Evolutionary conservation across 2,329 filamentous ascomycete species (phyloP).

Genomic region (Geosmithia morbida): DNA sequence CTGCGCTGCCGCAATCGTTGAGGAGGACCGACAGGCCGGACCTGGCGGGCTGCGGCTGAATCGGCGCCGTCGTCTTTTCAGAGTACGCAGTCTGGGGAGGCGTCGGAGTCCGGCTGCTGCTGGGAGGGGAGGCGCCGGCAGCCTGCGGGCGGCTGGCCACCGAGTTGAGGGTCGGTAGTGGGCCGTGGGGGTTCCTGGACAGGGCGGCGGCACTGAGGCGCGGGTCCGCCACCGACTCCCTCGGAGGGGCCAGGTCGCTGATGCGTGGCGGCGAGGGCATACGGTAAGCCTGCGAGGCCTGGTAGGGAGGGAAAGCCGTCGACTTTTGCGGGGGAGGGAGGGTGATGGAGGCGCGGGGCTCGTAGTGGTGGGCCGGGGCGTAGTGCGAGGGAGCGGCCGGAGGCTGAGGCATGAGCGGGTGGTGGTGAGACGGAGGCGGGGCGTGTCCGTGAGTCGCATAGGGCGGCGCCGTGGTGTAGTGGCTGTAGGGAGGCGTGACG

Average conservation of each 20-base stretch:
- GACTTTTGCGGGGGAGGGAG: slow-evolving; percentile 22
- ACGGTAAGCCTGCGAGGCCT: slow-evolving; percentile 16
- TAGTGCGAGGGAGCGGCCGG: slow-evolving; percentile 14
- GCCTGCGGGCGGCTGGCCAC: slow-evolving; percentile 13
- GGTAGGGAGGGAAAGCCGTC: slow-evolving; percentile 13
- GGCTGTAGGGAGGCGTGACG: slow-evolving; percentile 36
- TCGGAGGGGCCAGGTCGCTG: slow-evolving; percentile 21
- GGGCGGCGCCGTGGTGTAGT: slow-evolving; percentile 23
- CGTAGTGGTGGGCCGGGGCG: slow-evolving; percentile 8
- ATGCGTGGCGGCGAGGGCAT: slow-evolving; percentile 17
- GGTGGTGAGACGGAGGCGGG: slow-evolving; percentile 5
- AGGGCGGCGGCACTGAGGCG: slow-evolving; percentile 14
- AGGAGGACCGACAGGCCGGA: slow-evolving; percentile 33
- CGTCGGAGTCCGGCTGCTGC: slow-evolving; percentile 30
- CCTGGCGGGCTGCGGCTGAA: slow-evolving; percentile 13
- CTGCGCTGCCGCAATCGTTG: slow-evolving; percentile 25
- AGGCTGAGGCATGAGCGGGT: slow-evolving; percentile 9
- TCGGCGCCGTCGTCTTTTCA: slow-evolving; percentile 10
- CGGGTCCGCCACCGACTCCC: slow-evolving; percentile 23
- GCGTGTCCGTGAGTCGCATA: slow-evolving; percentile 11
- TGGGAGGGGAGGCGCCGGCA: slow-evolving; percentile 21
- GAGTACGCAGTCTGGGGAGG: slow-evolving; percentile 28
- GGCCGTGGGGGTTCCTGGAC: slow-evolving; percentile 24
- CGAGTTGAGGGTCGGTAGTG: slow-evolving; percentile 26
- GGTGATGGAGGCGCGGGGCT: slow-evolving; percentile 9